phyloP scores from a whole-genome alignment of 208 protist genomes.

The Trypanosomatidae sp. region DNA sequence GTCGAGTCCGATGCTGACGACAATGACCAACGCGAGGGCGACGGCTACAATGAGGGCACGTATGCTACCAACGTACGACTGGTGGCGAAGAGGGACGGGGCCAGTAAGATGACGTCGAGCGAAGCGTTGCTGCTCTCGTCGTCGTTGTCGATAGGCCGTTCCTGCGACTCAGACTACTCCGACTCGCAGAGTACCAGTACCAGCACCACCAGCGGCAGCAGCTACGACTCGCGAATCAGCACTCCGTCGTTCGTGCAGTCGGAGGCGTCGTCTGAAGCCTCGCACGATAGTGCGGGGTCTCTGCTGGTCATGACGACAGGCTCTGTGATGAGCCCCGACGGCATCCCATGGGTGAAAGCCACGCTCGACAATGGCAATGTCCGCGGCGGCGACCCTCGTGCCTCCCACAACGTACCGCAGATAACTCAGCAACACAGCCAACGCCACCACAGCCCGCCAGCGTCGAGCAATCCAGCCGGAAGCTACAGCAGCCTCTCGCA shows the following conservation, averaged over 20 bases:
- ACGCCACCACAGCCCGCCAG: neutral
- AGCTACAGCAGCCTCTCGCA: slow-evolving; percentile 16
- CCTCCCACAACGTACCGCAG: neutral
- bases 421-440: neutral
- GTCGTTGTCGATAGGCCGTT: neutral
- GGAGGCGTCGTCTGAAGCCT: neutral
- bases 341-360: neutral
- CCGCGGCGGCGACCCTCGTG: neutral
- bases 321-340: neutral
- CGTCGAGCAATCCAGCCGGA: neutral
- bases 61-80: neutral
- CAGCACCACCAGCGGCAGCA: neutral
- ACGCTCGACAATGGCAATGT: neutral
- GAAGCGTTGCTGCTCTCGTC: slow-evolving; percentile 1
- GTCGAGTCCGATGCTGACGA: neutral
- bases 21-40: neutral
- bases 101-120: neutral
- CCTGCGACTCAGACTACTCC: neutral
- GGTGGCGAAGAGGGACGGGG: neutral
- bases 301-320: slow-evolving; percentile 6
- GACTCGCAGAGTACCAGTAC: neutral
- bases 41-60: neutral
- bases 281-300: neutral
- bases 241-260: neutral
- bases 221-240: neutral